A percentile compares a stretch with the other conserved stretches of the same genome.
These are phyloP conservation scores for Austroboletus eburneus DNA, from an alignment of 768 basidiomycete species.

Conservation along the genomic window DNA sequence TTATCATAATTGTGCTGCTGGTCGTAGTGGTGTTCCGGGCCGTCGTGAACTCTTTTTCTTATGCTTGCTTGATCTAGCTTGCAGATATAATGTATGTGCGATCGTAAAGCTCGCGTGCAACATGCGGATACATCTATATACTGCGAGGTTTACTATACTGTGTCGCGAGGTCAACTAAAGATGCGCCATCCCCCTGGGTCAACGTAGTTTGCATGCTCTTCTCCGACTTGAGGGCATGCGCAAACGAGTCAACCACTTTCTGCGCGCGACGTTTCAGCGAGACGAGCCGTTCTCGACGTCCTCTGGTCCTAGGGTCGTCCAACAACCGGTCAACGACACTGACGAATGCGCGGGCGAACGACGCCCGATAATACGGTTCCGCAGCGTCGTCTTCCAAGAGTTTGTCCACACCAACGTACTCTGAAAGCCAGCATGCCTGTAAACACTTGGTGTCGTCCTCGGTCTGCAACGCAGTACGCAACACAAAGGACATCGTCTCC, in stretches of 20 bases:
- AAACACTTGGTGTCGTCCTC: conserved; percentile 48
- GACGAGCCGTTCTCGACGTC: conserved; percentile 16
- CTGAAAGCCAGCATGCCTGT: conserved; percentile 58
- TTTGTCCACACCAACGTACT: conserved; percentile 40
- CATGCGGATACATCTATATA: conserved; percentile 9
- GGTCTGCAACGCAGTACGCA: conserved; percentile 55
- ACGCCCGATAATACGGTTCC: conserved; percentile 39
- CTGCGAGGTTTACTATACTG: conserved; percentile 26
- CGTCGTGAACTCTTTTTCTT: conserved; percentile 9
- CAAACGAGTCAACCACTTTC: conserved; percentile 11
- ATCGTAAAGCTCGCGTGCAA: neutral
- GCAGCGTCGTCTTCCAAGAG: conserved; percentile 29
- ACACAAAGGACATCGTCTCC: conserved; percentile 52
- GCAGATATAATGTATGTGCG: conserved; percentile 1
- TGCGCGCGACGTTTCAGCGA: conserved; percentile 19
- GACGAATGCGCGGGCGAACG: conserved; percentile 44
- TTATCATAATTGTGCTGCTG: conserved; percentile 4
- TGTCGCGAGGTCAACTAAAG: conserved; percentile 28
- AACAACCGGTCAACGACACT: conserved; percentile 37
- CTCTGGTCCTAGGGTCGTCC: conserved; percentile 15
- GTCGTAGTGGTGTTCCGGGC: neutral
- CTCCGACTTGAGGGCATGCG: conserved; percentile 14
- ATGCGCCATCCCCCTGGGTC: conserved; percentile 25
- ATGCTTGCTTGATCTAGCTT: conserved; percentile 10
- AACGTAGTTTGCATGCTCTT: conserved; percentile 24